Base-by-base conservation (phyloP, 768 basidiomycete species). In the Solioccasus polychromus region DNA sequence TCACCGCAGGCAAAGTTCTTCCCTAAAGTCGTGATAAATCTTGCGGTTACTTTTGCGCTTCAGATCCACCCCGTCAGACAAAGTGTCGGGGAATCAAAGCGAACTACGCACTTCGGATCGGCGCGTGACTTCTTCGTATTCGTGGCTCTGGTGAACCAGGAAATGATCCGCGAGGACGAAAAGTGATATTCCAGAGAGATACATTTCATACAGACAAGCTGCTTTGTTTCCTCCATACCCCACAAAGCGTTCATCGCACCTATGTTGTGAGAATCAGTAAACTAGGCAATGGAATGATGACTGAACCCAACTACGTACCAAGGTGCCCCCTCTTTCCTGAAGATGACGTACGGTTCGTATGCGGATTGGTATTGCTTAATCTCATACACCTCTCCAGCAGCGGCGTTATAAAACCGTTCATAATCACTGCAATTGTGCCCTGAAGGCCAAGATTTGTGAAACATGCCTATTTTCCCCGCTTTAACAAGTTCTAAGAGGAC, bases 201-300 rank as follows among this genome's bases (percentile, higher is more conserved):
- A 91, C 80, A 94, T 88, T 63, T 92, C 92, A 60, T 86, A 92
- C 29, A 92, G 73, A 60, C 92, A 93, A 9, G 92, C 91, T 2
- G 92, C 92, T 64, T 94, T 94, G 72, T 94, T 94, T 2, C 83
- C 89, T 4, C 92, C 92, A 62, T 93, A 93, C 2, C 92, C 92
- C 36, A 92, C 76, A 58, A 94, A 94, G 26, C 90, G 79, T 61
- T 92, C 90, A 56, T 93, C 90, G 57, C 91, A 93, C 89, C 89
- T 91, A 28, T 7, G 7, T n/a, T 22, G 48, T 34, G 18, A 40
- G 10, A n/a, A 18, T 14, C 5, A 25, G 18, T 8, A 24, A 28
- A 32, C 29, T 18, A 29, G n/a, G n/a, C 15, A 23, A 8, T 15
- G 24, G 2, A 23, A 17, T 22, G n/a, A 23, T 34, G 12, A 8